phyloP scores from a whole-genome alignment of 1,139 yeast genomes.

The Suhomyces wounanorum region DNA sequence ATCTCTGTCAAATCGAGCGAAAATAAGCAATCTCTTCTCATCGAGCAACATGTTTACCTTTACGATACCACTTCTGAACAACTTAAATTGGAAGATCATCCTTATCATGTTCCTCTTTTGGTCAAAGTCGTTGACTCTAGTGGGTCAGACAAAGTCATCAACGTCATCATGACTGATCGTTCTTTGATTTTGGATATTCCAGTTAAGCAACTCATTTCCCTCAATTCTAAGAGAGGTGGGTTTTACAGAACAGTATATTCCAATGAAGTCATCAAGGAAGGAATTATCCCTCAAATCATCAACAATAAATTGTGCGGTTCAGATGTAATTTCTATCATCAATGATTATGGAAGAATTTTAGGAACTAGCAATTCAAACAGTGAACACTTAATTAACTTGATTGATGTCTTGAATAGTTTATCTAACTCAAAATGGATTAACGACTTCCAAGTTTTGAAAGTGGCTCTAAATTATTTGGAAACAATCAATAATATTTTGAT shows the following conservation, averaged over 20 bases:
- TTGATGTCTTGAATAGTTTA: conserved; percentile 29
- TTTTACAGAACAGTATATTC: conserved; percentile 41
- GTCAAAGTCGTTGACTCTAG: conserved; percentile 34
- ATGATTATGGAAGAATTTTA: conserved; percentile 39
- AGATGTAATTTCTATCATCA: conserved; percentile 38
- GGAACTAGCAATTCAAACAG: conserved; percentile 23
- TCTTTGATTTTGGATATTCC: conserved; percentile 37
- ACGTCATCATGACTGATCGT: conserved; percentile 52
- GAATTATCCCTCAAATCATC: conserved; percentile 26
- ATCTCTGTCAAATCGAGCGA: conserved; percentile 38
- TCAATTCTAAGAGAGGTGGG: conserved; percentile 52
- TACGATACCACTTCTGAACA: conserved; percentile 27
- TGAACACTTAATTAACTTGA: conserved; percentile 31
- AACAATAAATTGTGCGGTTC: conserved; percentile 23
- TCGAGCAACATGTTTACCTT: conserved; percentile 57
- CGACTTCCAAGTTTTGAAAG: conserved; percentile 31
- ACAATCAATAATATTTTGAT: conserved; percentile 31
- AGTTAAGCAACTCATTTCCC: conserved; percentile 21
- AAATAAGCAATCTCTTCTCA: conserved; percentile 27
- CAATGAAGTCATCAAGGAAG: conserved; percentile 21
- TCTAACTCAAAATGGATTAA: conserved; percentile 22
- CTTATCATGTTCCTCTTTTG: conserved; percentile 56
- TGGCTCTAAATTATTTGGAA: conserved; percentile 36
- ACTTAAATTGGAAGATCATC: conserved; percentile 43
- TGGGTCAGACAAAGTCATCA: conserved; percentile 33